Percentiles rank a stretch among this genome's conserved stretches.
These are phyloP conservation scores for Colletotrichum echinochloae DNA, from an alignment of 2,329 filamentous ascomycete species.

Conservation along the genomic window DNA sequence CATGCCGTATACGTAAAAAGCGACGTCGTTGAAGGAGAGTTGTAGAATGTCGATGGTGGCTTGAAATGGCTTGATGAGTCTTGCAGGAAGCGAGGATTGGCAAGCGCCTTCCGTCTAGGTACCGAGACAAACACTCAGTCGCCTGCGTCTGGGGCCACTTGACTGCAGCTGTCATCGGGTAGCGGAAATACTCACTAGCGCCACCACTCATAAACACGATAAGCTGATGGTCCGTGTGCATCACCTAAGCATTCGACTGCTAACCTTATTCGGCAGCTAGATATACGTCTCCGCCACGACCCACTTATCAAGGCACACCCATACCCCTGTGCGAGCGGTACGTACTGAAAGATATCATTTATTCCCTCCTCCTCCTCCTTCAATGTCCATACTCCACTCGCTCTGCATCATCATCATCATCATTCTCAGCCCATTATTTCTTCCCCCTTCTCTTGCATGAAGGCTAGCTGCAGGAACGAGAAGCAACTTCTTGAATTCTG, in stretches of 20 bases:
- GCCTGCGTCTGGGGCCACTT: not conserved
- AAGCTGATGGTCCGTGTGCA: slow-evolving; percentile 24
- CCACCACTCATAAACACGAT: slow-evolving; percentile 20
- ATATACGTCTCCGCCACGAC: not conserved
- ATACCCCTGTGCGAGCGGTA: not conserved
- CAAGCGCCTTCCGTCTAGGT: slow-evolving; percentile 5
- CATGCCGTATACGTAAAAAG: not conserved
- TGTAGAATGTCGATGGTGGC: slow-evolving; percentile 3
- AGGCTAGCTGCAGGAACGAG: not conserved
- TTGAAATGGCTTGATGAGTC: slow-evolving; percentile 8
- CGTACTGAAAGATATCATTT: not conserved
- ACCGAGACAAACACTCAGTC: not conserved
- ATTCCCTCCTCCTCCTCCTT: too few species aligned
- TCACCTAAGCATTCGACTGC: not conserved
- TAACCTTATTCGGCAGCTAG: slow-evolving; percentile 23
- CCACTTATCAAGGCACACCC: not conserved
- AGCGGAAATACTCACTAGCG: not conserved
- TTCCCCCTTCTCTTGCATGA: too few species aligned
- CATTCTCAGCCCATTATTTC: not conserved
- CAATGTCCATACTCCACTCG: not conserved
- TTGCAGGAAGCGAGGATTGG: not conserved
- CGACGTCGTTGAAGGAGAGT: not conserved
- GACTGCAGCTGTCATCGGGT: not conserved
- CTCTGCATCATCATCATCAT: too few species aligned
- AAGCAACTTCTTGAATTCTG: not conserved